A percentile compares a stretch with the other conserved stretches of the same genome.
phyloP scores from a whole-genome alignment of 768 basidiomycete genomes.

The Cystobasidium ongulense region DNA sequence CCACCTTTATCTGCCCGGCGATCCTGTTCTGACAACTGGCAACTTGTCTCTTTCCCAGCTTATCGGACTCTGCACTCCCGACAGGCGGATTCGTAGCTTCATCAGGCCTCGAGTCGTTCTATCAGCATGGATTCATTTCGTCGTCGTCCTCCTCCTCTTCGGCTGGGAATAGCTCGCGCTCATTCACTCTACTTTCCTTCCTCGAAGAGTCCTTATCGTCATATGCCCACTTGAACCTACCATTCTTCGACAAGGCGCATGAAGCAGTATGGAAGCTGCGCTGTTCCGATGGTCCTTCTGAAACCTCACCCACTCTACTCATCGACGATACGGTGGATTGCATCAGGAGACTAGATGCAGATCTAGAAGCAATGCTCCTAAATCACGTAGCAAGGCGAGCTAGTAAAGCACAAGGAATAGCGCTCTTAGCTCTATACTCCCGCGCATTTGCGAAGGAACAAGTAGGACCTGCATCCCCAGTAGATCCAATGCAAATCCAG shows the following conservation, averaged over 20 bases:
- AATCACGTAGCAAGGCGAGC: slow-evolving; percentile 83
- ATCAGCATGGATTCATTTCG: slow-evolving; percentile 67
- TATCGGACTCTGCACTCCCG: slow-evolving; percentile 59
- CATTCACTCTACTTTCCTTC: slow-evolving; percentile 51
- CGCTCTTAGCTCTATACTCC: slow-evolving; percentile 76
- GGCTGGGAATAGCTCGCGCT: not conserved
- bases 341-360: slow-evolving; percentile 58
- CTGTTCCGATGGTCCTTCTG: not conserved
- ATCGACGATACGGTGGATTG: slow-evolving; percentile 42
- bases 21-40: not conserved
- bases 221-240: slow-evolving; percentile 66
- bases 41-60: not conserved
- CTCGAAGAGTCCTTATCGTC: slow-evolving; percentile 64
- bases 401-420: slow-evolving; percentile 83
- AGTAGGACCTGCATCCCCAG: not conserved
- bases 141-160: not conserved
- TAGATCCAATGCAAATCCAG: not conserved
- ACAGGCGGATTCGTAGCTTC: slow-evolving; percentile 96
- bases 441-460: slow-evolving; percentile 59
- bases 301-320: not conserved
- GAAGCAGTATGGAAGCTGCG: slow-evolving; percentile 43
- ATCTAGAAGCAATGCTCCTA: slow-evolving; percentile 76
- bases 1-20: not conserved
- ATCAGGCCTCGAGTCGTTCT: slow-evolving; percentile 80
- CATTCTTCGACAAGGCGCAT: slow-evolving; percentile 72